phyloP scores from a whole-genome alignment of 169 alveolate genomes.

The Plasmodium blacklocki region DNA sequence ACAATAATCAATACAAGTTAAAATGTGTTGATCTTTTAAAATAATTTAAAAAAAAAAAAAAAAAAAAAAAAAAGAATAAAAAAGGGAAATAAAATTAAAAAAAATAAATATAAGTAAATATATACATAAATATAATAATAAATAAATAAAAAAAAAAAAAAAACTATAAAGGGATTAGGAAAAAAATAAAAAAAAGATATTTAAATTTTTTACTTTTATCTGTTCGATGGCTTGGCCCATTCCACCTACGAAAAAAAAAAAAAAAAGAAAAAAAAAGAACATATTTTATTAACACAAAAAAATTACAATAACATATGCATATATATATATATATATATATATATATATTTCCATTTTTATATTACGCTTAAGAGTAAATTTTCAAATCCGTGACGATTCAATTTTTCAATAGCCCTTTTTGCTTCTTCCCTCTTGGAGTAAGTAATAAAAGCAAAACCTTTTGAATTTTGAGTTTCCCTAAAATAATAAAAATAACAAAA shows the following conservation, averaged over 20 bases:
- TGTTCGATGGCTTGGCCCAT: slow-evolving; percentile 89
- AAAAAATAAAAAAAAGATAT: too few species aligned
- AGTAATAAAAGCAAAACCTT: slow-evolving; percentile 93
- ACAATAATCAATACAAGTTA: slow-evolving; percentile 66
- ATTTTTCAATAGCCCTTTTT: slow-evolving; percentile 88
- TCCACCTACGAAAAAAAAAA: slow-evolving; percentile 81
- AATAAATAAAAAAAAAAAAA: too few species aligned
- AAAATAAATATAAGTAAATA: background rate
- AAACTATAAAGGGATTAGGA: too few species aligned
- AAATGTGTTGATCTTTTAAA: slow-evolving; percentile 74
- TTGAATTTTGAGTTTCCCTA: slow-evolving; percentile 90
- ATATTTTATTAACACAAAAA: background rate
- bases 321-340: background rate
- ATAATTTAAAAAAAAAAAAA: slow-evolving; percentile 9
- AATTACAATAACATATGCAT: background rate
- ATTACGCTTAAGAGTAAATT: slow-evolving; percentile 88
- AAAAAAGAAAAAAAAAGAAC: slow-evolving; percentile 6
- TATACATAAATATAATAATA: background rate
- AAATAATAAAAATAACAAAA: slow-evolving; percentile 8
- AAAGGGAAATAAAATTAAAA: background rate
- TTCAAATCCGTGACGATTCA: slow-evolving; percentile 92
- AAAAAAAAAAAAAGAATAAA: slow-evolving; percentile 3
- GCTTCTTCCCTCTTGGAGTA: slow-evolving; percentile 91
- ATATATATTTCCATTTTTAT: slow-evolving; percentile 17
- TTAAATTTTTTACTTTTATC: slow-evolving; percentile 9